These are phyloP conservation scores for Lactifluus volemus DNA, from an alignment of 768 basidiomycete species.

Conservation along the genomic window DNA sequence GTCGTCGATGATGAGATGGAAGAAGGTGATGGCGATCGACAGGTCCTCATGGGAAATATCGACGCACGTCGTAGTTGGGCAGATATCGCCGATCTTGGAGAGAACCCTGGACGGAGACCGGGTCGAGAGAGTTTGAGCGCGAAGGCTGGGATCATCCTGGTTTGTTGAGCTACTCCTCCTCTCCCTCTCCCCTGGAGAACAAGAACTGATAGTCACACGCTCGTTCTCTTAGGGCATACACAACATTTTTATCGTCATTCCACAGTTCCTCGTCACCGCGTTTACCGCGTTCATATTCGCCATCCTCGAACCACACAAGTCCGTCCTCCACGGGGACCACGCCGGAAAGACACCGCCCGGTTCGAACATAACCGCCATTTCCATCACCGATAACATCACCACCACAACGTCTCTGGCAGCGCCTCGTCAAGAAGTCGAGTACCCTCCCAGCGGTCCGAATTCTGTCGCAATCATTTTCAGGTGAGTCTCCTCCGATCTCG, in stretches of 20 bases:
- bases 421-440: slow-evolving; percentile 11
- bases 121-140: slow-evolving; percentile 42
- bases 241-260: slow-evolving; percentile 88
- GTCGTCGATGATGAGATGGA: slow-evolving; percentile 23
- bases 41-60: slow-evolving; percentile 15
- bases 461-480: slow-evolving; percentile 35
- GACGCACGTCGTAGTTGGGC: slow-evolving; percentile 17
- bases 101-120: not conserved
- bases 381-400: not conserved
- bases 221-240: slow-evolving; percentile 69
- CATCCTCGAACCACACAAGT: slow-evolving; percentile 61
- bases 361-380: not conserved
- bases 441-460: slow-evolving; percentile 25
- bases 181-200: not conserved
- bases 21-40: slow-evolving; percentile 9
- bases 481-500: slow-evolving; percentile 20
- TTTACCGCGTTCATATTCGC: slow-evolving; percentile 82
- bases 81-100: slow-evolving; percentile 7
- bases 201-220: not conserved
- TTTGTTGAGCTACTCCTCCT: slow-evolving; percentile 30
- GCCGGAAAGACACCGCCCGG: slow-evolving; percentile 10
- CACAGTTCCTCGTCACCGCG: slow-evolving; percentile 89
- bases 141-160: slow-evolving; percentile 84
- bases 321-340: slow-evolving; percentile 22
- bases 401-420: not conserved